phyloP scores from a whole-genome alignment of 768 basidiomycete genomes.

The Postia placenta region DNA sequence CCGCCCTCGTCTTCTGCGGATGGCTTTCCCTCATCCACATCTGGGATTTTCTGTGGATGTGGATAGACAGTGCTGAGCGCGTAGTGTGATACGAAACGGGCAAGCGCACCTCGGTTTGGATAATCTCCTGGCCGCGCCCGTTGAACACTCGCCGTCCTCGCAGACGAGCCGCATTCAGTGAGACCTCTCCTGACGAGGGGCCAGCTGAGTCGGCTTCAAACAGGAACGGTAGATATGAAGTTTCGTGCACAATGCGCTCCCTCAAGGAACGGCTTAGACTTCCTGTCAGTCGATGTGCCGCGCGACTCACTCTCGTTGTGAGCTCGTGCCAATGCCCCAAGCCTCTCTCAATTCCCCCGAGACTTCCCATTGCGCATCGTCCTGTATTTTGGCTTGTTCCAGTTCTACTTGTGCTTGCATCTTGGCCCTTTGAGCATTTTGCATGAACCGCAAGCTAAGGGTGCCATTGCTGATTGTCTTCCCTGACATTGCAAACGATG shows the following conservation, averaged over 20 bases:
- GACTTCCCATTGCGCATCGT: slow-evolving; percentile 64
- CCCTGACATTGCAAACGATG: slow-evolving; percentile 26
- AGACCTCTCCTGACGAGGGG: not conserved
- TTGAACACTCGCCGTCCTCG: slow-evolving; percentile 49
- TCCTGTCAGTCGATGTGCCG: not conserved
- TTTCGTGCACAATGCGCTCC: slow-evolving; percentile 31
- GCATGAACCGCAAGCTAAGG: slow-evolving; percentile 66
- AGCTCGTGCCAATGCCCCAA: slow-evolving; percentile 32
- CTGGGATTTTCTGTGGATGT: too few species aligned
- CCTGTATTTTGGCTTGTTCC: slow-evolving; percentile 49
- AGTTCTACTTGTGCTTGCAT: slow-evolving; percentile 42
- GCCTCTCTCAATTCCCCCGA: slow-evolving; percentile 44
- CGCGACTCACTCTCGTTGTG: slow-evolving; percentile 8
- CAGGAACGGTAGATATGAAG: slow-evolving; percentile 63
- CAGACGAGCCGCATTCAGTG: slow-evolving; percentile 7
- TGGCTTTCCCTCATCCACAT: not conserved
- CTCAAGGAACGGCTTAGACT: too few species aligned
- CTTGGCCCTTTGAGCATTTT: slow-evolving; percentile 56
- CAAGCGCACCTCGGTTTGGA: slow-evolving; percentile 19
- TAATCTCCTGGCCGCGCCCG: slow-evolving; percentile 43
- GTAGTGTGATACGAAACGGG: too few species aligned
- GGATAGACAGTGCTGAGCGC: too few species aligned
- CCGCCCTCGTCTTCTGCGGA: not conserved
- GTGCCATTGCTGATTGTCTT: slow-evolving; percentile 61
- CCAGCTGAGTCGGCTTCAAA: slow-evolving; percentile 28